Conservation (phyloP, 768 basidiomycete species). For the Tulasnella sp. region DNA sequence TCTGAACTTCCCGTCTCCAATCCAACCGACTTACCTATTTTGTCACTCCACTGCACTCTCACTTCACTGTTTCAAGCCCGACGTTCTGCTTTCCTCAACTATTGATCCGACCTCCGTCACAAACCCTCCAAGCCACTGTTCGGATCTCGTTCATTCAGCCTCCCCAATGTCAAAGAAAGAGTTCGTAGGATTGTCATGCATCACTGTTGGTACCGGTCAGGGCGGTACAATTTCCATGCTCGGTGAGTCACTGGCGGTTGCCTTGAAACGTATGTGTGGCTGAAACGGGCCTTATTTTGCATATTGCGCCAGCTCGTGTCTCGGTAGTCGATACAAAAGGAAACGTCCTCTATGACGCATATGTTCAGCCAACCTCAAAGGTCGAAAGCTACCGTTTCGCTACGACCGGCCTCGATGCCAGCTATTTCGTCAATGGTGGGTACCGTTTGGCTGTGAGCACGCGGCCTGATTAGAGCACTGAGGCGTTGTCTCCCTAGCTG, state of each 20-base stretch:
- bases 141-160: background rate
- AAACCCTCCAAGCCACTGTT: background rate
- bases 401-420: constrained; percentile 34
- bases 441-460: background rate
- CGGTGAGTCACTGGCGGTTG: background rate
- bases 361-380: constrained; percentile 61
- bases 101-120: background rate
- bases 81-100: background rate
- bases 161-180: constrained; percentile 15
- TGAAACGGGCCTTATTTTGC: background rate
- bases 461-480: background rate
- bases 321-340: constrained; percentile 47
- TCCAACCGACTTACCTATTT: background rate
- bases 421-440: constrained; percentile 32
- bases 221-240: constrained; percentile 34
- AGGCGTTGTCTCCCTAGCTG: constrained; percentile 42
- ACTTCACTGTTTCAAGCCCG: background rate
- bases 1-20: background rate
- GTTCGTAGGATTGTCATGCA: constrained; percentile 24
- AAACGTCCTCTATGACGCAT: constrained; percentile 61
- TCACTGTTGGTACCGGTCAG: constrained; percentile 25
- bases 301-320: constrained; percentile 29
- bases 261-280: background rate
- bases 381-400: constrained; percentile 35
- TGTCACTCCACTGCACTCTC: background rate